phyloP scores from a whole-genome alignment of 2,329 filamentous ascomycete species.

The Cercospora zeina region DNA sequence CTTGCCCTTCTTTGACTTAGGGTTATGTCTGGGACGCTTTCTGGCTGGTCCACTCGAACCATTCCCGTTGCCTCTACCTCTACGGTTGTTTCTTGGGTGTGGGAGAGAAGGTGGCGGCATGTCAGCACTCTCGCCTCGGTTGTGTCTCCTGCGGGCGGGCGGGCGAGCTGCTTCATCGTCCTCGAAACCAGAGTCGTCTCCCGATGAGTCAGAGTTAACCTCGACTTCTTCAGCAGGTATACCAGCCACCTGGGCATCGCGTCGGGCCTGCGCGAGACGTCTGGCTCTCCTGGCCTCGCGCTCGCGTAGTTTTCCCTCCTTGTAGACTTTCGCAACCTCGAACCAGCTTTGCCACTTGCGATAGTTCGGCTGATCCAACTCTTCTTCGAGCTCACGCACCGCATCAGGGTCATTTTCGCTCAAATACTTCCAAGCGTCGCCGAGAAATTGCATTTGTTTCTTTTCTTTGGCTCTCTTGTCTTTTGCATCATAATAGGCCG shows the following conservation, averaged over 20 bases:
- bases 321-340: slow-evolving; percentile 14
- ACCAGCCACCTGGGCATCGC: neutral
- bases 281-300: neutral
- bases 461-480: neutral
- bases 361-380: neutral
- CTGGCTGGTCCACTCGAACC: neutral
- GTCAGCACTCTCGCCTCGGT: neutral
- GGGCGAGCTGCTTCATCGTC: neutral
- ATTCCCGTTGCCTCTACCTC: neutral
- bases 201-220: neutral
- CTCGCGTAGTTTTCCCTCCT: slow-evolving; percentile 3
- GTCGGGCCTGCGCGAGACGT: neutral
- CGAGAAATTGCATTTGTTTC: slow-evolving; percentile 22
- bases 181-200: neutral
- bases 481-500: neutral
- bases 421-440: slow-evolving; percentile 22
- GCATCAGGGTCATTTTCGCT: slow-evolving; percentile 8
- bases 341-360: slow-evolving; percentile 20
- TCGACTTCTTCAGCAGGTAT: neutral
- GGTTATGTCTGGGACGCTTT: neutral
- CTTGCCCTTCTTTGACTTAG: neutral
- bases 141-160: neutral
- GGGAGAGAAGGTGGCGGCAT: neutral
- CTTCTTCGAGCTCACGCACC: neutral
- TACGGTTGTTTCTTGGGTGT: neutral